phyloP scores from a whole-genome alignment of 371 early-diverging fungal genomes.

The Mortierella sp. region DNA sequence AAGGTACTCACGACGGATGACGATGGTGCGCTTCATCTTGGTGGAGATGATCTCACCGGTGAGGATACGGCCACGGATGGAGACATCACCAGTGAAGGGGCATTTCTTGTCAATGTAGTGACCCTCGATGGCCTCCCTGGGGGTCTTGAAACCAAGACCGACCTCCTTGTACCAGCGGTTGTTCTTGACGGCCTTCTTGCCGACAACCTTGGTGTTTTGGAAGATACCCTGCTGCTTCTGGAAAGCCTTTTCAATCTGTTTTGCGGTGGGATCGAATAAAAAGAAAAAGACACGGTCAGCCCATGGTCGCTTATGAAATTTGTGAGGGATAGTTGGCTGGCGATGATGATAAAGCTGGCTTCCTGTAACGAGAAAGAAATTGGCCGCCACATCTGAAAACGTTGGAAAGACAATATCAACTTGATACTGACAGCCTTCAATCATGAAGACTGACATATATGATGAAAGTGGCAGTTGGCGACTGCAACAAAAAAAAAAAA shows the following conservation, averaged over 20 bases:
- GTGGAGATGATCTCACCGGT: constrained; percentile 96
- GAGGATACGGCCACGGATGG: constrained; percentile 99
- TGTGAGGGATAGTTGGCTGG: background rate
- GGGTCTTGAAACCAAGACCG: constrained; percentile 99
- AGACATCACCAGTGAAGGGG: constrained; percentile 99
- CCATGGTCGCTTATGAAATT: background rate
- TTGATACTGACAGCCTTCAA: background rate
- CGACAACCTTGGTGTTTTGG: constrained; percentile 89
- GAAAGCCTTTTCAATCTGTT: constrained; percentile 89
- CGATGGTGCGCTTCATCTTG: constrained; percentile 99
- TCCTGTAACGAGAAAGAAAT: background rate
- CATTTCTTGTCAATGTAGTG: constrained; percentile 99
- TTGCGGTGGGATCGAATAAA: background rate
- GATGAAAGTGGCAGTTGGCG: background rate
- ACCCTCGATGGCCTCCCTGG: constrained; percentile 97
- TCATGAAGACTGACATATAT: background rate
- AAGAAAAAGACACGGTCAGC: constrained; percentile 4
- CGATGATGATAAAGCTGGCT: background rate
- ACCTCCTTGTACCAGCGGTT: constrained; percentile 97
- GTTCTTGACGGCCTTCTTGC: constrained; percentile 83
- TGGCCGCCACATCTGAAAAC: background rate
- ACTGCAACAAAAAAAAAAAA: background rate
- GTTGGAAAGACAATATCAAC: background rate
- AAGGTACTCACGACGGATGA: constrained; percentile 99
- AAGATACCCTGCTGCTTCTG: constrained; percentile 98